Evolutionary conservation across 2,329 filamentous ascomycete species (phyloP).

Genomic region (Hypoxylon sp.): DNA sequence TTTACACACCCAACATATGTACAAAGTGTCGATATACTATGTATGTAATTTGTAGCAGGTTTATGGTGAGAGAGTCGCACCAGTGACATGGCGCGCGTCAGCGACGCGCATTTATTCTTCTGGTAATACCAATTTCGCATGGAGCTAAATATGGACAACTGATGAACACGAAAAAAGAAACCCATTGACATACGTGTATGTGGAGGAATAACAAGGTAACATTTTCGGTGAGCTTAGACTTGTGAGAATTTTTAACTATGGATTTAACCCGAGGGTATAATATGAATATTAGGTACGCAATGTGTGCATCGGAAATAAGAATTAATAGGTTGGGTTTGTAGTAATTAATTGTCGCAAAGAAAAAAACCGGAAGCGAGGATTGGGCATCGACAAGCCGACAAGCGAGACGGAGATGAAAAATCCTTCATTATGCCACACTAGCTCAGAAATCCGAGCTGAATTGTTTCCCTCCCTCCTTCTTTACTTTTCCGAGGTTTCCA

Average conservation of each 20-base stretch:
- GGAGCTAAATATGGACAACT: neutral
- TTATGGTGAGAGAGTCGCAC: neutral
- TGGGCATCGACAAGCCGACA: conserved; percentile 34
- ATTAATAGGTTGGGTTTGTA: conserved; percentile 22
- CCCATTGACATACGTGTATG: neutral
- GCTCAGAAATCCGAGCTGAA: conserved; percentile 21
- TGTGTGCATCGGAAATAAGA: conserved; percentile 10
- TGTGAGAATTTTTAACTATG: conserved; percentile 1
- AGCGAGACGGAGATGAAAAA: conserved; percentile 32
- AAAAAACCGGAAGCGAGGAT: conserved; percentile 32
- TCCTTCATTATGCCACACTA: conserved; percentile 33
- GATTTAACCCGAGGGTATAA: conserved; percentile 6
- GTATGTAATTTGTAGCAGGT: too few species aligned
- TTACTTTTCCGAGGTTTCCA: too few species aligned
- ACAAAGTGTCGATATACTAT: too few species aligned
- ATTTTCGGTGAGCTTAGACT: conserved; percentile 13
- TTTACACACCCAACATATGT: too few species aligned
- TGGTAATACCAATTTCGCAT: neutral
- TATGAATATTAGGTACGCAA: too few species aligned
- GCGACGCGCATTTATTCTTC: neutral
- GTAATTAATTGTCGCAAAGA: conserved; percentile 23
- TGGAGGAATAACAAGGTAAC: neutral
- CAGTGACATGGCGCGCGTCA: neutral
- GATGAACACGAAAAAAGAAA: neutral
- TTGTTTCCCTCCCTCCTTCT: too few species aligned